A percentile compares a stretch with the other conserved stretches of the same genome.
Conservation (phyloP, 176 grass and related monocot genomes). For the Oryza punctata region DNA sequence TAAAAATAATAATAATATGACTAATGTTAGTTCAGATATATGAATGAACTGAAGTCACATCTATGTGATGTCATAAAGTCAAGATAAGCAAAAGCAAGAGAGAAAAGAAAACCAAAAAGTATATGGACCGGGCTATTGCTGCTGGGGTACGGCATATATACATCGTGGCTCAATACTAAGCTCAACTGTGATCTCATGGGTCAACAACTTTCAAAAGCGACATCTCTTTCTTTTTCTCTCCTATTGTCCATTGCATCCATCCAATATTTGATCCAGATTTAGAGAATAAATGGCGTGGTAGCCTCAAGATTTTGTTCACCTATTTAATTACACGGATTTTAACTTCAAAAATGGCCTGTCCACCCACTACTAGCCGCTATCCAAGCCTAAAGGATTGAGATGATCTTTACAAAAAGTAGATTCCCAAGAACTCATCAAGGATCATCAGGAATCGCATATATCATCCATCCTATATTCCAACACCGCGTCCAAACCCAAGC, state of each 20-base stretch:
- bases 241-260: not conserved
- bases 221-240: not conserved
- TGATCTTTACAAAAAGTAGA: conserved; percentile 35
- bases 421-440: conserved; percentile 8
- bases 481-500: not conserved
- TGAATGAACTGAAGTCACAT: conserved; percentile 29
- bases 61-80: conserved; percentile 15
- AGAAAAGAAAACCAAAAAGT: not conserved
- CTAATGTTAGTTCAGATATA: not conserved
- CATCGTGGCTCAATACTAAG: not conserved
- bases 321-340: not conserved
- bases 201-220: conserved; percentile 31
- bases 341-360: conserved; percentile 5
- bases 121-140: not conserved
- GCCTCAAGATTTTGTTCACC: conserved; percentile 29
- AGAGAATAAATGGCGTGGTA: conserved; percentile 27
- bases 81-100: not conserved
- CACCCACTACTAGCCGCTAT: conserved; percentile 7
- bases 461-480: not conserved
- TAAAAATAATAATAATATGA: not conserved
- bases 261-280: conserved; percentile 24
- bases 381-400: conserved; percentile 21
- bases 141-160: not conserved
- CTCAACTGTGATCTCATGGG: not conserved
- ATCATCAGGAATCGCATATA: conserved; percentile 5